These are phyloP conservation scores for Colletotrichum liaoningense DNA, from an alignment of 2,329 filamentous ascomycete species.

Conservation along the genomic window DNA sequence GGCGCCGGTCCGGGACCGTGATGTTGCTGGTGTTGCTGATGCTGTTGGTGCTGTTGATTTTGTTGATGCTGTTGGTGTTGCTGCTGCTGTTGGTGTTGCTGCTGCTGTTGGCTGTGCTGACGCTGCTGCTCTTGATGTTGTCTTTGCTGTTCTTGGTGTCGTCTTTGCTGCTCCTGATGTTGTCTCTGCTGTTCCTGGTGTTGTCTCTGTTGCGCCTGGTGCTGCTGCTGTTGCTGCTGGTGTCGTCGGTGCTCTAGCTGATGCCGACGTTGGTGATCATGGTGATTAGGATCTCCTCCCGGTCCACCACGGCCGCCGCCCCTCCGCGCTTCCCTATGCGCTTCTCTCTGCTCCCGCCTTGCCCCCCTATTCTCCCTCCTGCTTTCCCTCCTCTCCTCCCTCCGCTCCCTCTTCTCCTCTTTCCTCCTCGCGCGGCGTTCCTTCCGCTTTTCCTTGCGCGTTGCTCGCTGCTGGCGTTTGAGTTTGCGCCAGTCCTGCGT, in stretches of 20 bases:
- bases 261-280: slow-evolving; percentile 7
- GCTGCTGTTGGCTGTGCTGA: neutral
- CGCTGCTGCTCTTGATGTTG: neutral
- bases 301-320: neutral
- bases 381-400: slow-evolving; percentile 44
- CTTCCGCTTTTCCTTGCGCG: slow-evolving; percentile 46
- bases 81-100: neutral
- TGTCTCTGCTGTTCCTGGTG: slow-evolving; percentile 11
- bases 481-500: slow-evolving; percentile 55
- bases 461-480: slow-evolving; percentile 44
- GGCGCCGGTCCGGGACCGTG: neutral
- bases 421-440: slow-evolving; percentile 43
- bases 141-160: neutral
- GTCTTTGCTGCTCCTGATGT: neutral
- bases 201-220: neutral
- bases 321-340: slow-evolving; percentile 41
- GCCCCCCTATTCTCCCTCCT: slow-evolving; percentile 45
- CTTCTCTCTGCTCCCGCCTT: slow-evolving; percentile 44
- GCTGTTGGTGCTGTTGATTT: neutral
- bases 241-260: neutral
- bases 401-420: slow-evolving; percentile 47
- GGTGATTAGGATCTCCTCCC: slow-evolving; percentile 3
- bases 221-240: neutral
- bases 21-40: slow-evolving; percentile 14
- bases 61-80: neutral